Conservation (phyloP, 805 yeast species). For the Wickerhamomyces tratensis region DNA sequence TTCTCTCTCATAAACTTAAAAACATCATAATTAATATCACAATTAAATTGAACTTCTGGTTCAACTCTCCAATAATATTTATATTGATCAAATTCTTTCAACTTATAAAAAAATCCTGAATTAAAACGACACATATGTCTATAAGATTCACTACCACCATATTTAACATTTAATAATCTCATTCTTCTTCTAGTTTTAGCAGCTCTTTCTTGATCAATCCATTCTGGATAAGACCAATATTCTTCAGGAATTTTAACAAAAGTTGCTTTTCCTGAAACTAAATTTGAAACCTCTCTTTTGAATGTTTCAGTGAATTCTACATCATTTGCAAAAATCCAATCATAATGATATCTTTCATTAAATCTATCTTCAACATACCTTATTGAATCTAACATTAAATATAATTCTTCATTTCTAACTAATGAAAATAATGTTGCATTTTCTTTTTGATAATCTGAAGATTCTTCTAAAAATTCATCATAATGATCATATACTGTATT, state of each 20-base stretch:
- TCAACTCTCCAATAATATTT: constrained; percentile 91
- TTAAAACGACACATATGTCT: constrained; percentile 86
- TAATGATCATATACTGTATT: constrained; percentile 2
- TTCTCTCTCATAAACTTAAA: constrained; percentile 76
- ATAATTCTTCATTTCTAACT: constrained; percentile 60
- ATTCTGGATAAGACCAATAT: constrained; percentile 79
- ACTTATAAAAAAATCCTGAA: constrained; percentile 72
- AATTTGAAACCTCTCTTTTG: constrained; percentile 35
- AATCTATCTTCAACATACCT: constrained; percentile 71
- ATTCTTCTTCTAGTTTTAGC: constrained; percentile 49
- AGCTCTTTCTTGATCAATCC: constrained; percentile 70
- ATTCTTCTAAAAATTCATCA: constrained; percentile 1
- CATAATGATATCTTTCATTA: constrained; percentile 64
- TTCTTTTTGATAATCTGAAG: constrained; percentile 11
- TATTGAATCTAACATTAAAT: constrained; percentile 50
- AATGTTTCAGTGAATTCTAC: constrained; percentile 62
- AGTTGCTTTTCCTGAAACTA: constrained; percentile 50
- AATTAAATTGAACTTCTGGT: constrained; percentile 62
- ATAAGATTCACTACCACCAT: constrained; percentile 49
- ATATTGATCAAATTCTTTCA: constrained; percentile 51
- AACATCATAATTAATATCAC: constrained; percentile 70
- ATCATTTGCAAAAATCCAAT: constrained; percentile 86
- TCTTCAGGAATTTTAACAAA: constrained; percentile 65
- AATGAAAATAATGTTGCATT: constrained; percentile 32
- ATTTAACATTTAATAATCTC: constrained; percentile 41